These are phyloP conservation scores for Phyllosticta capitalensis DNA, from an alignment of 2,329 filamentous ascomycete genomes.

Conservation along the genomic window DNA sequence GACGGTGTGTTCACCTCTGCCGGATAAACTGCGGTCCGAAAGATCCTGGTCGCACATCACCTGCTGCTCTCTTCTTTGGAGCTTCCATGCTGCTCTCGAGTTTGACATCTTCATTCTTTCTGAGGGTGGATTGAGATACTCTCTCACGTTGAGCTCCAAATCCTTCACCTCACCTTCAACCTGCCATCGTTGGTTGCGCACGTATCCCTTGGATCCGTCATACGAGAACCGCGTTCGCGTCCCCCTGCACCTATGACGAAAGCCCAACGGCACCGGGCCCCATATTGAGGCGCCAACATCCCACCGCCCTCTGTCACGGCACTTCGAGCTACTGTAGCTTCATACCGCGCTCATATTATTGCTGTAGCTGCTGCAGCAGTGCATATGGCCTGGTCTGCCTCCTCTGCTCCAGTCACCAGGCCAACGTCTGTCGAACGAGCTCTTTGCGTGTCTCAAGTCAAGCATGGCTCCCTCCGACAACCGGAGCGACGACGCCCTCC, in stretches of 20 bases:
- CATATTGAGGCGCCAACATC: not conserved
- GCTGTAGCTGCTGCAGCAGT: not conserved
- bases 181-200: not conserved
- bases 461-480: not conserved
- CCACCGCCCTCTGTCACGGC: not conserved
- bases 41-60: not conserved
- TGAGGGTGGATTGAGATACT: not conserved
- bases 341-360: not conserved
- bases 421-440: not conserved
- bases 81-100: no score
- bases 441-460: not conserved
- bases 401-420: not conserved
- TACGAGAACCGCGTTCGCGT: not conserved
- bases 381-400: not conserved
- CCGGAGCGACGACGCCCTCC: slow-evolving; percentile 31
- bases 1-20: not conserved
- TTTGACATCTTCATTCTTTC: not conserved
- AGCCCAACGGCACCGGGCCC: not conserved
- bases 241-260: not conserved
- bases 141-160: not conserved
- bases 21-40: not conserved
- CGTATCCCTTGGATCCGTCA: not conserved
- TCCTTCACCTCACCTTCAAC: not conserved
- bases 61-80: not conserved
- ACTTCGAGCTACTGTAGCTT: not conserved